A percentile compares a stretch with the other conserved stretches of the same genome.
phyloP scores from a whole-genome alignment of 2,329 filamentous ascomycete genomes.

The Macrophomina pseudophaseolina region DNA sequence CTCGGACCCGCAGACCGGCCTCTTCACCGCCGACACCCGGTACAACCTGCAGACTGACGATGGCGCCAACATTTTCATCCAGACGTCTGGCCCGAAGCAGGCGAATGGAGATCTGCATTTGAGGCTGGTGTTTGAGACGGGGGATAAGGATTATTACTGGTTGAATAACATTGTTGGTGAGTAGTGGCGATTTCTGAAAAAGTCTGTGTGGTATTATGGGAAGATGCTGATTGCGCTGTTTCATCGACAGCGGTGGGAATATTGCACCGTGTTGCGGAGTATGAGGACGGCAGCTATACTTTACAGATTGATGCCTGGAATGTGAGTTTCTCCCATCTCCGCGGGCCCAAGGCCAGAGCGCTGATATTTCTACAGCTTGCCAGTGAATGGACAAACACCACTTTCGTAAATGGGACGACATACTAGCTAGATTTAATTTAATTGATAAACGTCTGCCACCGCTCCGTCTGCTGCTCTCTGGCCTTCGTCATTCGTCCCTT shows the following conservation, averaged over 20 bases:
- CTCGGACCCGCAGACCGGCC: conserved; percentile 35
- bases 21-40: conserved; percentile 42
- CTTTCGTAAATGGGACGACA: background rate
- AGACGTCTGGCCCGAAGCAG: conserved; percentile 39
- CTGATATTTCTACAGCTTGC: background rate
- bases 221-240: background rate
- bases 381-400: background rate
- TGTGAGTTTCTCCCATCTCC: background rate
- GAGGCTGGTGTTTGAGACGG: conserved; percentile 43
- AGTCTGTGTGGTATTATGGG: background rate
- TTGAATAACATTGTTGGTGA: conserved; percentile 44
- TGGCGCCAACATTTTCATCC: conserved; percentile 41
- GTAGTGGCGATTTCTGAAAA: background rate
- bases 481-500: too few relatives aligned
- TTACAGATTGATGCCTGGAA: conserved; percentile 30
- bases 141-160: conserved; percentile 43
- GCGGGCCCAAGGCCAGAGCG: too few relatives aligned
- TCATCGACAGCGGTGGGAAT: background rate
- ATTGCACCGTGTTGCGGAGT: conserved; percentile 18
- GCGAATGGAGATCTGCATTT: conserved; percentile 38
- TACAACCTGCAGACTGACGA: conserved; percentile 46
- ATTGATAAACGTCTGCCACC: too few relatives aligned
- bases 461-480: too few relatives aligned
- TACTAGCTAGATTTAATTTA: background rate
- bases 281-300: conserved; percentile 27